phyloP scores from a whole-genome alignment of 1,284 basidiomycete genomes.

The Pholiota adiposa region DNA sequence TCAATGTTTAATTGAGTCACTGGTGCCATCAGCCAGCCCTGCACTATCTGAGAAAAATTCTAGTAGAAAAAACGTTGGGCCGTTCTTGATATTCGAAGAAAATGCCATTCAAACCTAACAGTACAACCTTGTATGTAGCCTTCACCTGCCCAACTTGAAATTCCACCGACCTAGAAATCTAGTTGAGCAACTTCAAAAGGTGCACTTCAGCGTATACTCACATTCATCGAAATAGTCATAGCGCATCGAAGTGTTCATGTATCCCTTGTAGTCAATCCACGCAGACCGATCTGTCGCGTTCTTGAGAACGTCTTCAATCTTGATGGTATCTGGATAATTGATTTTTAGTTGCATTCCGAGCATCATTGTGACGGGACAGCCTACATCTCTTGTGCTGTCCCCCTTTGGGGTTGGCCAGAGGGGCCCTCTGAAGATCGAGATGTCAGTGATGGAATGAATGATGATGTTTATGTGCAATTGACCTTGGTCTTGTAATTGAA shows the following conservation, averaged over 20 bases:
- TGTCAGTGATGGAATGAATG: not conserved
- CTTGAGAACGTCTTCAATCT: slow-evolving; percentile 27
- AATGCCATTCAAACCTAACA: not conserved
- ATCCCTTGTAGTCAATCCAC: slow-evolving; percentile 28
- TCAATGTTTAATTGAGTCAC: not conserved
- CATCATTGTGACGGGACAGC: not conserved
- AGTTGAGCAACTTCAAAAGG: not conserved
- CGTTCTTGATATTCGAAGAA: not conserved
- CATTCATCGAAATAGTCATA: slow-evolving; percentile 31
- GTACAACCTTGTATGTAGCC: not conserved
- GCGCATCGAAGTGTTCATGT: slow-evolving; percentile 28
- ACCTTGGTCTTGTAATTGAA: slow-evolving; percentile 29
- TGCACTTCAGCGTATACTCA: too few relatives aligned
- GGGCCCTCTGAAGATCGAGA: slow-evolving; percentile 17
- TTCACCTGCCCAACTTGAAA: slow-evolving; percentile 12
- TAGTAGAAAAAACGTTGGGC: not conserved
- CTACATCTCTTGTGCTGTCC: slow-evolving; percentile 27
- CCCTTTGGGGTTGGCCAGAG: slow-evolving; percentile 27
- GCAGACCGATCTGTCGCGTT: slow-evolving; percentile 26
- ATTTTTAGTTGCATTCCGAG: not conserved
- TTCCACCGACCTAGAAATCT: slow-evolving; percentile 24
- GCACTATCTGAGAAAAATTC: not conserved
- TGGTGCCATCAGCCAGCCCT: not conserved
- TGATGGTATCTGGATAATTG: slow-evolving; percentile 21
- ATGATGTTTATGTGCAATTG: not conserved